These are phyloP conservation scores for Fusarium solani-melongenae DNA, from an alignment of 2,329 filamentous ascomycete species.

Conservation along the genomic window DNA sequence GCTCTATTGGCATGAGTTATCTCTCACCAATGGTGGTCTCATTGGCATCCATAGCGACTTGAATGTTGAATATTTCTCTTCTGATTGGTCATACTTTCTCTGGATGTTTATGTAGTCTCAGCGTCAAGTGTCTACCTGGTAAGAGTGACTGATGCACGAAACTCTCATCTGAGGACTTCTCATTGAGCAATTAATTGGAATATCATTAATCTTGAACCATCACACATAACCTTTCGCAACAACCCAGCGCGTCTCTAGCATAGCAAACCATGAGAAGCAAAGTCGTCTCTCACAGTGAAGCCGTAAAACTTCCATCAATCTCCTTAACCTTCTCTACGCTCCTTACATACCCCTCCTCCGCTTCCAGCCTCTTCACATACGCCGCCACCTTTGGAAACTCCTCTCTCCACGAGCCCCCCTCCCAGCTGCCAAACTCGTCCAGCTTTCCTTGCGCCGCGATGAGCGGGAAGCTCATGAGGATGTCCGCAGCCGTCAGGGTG, in stretches of 20 bases:
- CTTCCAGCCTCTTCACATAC: conserved; percentile 59
- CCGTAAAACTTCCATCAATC: conserved; percentile 55
- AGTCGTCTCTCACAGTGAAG: conserved; percentile 10
- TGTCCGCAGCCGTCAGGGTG: conserved; percentile 62
- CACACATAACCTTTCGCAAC: background rate
- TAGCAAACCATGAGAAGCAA: background rate
- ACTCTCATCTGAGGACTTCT: background rate
- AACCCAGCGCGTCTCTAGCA: background rate
- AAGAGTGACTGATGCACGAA: background rate
- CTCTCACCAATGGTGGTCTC: background rate
- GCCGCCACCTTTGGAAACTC: conserved; percentile 58
- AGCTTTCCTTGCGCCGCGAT: conserved; percentile 56
- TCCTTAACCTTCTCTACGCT: conserved; percentile 62
- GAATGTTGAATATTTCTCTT: background rate
- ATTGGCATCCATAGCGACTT: background rate
- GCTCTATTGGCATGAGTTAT: background rate
- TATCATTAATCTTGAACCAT: background rate
- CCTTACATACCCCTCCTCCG: conserved; percentile 59
- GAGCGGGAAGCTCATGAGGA: conserved; percentile 65
- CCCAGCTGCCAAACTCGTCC: conserved; percentile 55
- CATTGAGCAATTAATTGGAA: background rate
- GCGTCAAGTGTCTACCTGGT: background rate
- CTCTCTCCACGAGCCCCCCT: conserved; percentile 51
- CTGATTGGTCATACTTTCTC: background rate
- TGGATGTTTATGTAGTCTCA: background rate